Percentiles rank a stretch among this genome's conserved stretches.
Evolutionary conservation across 1,284 basidiomycete species (phyloP).

Genomic region (Heterobasidion irregulare): DNA sequence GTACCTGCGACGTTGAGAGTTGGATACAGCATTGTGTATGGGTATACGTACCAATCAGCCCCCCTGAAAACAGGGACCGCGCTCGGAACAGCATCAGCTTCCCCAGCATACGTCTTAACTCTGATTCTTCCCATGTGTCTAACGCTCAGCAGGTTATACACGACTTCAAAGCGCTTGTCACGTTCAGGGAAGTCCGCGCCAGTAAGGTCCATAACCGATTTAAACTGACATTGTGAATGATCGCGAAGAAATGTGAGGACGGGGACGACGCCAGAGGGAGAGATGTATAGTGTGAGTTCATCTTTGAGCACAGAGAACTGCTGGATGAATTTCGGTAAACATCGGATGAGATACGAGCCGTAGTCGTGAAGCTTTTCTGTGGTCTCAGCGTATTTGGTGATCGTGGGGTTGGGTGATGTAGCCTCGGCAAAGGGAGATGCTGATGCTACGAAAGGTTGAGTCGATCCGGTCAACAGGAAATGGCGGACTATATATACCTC

Average conservation of each 20-base stretch:
- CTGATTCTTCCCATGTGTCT: conserved; percentile 75
- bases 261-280: conserved; percentile 79
- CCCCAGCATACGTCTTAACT: conserved; percentile 97
- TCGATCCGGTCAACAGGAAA: background rate
- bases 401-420: conserved; percentile 78
- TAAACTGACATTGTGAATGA: conserved; percentile 95
- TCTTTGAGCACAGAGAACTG: conserved; percentile 98
- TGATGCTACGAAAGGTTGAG: conserved; percentile 36
- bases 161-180: conserved; percentile 93
- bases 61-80: conserved; percentile 76
- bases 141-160: conserved; percentile 91
- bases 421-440: conserved; percentile 79
- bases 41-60: conserved; percentile 78
- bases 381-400: conserved; percentile 59
- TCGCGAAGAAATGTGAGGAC: conserved; percentile 93
- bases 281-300: conserved; percentile 87
- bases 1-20: conserved; percentile 46
- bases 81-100: conserved; percentile 92
- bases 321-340: conserved; percentile 91
- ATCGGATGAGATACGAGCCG: conserved; percentile 86
- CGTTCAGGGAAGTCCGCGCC: conserved; percentile 95
- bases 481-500: conserved; percentile 29
- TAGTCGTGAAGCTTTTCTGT: conserved; percentile 79
- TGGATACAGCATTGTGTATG: background rate
- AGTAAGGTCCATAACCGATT: conserved; percentile 87